These are phyloP conservation scores for Fusarium longipes DNA, from an alignment of 2,329 filamentous ascomycete species.

Conservation along the genomic window DNA sequence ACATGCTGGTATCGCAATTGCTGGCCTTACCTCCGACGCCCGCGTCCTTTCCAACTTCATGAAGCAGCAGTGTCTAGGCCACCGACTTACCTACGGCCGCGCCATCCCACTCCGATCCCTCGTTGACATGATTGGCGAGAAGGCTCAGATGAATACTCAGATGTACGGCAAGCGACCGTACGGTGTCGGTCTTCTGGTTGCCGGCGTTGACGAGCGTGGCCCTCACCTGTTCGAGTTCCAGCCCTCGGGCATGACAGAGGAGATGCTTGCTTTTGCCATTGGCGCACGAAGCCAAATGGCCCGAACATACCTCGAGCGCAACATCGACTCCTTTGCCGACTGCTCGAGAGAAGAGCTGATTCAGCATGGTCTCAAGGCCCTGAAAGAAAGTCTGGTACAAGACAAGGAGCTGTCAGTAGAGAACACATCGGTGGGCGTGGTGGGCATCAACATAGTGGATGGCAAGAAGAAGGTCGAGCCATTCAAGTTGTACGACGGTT, in stretches of 20 bases:
- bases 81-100: conserved; percentile 94
- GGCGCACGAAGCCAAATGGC: conserved; percentile 98
- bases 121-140: conserved; percentile 91
- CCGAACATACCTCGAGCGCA: conserved; percentile 92
- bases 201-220: conserved; percentile 92
- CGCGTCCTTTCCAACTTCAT: conserved; percentile 99
- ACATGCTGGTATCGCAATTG: conserved; percentile 94
- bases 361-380: conserved; percentile 86
- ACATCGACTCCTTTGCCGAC: conserved; percentile 84
- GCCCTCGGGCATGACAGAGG: conserved; percentile 93
- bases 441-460: conserved; percentile 67
- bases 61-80: conserved; percentile 98
- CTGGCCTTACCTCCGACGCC: conserved; percentile 95
- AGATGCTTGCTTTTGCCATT: conserved; percentile 97
- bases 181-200: conserved; percentile 91
- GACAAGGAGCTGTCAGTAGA: conserved; percentile 98
- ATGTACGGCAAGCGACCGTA: conserved; percentile 97
- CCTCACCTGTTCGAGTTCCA: conserved; percentile 99
- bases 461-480: conserved; percentile 73
- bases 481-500: conserved; percentile 91
- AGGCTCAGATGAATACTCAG: conserved; percentile 97
- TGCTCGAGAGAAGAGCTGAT: conserved; percentile 87
- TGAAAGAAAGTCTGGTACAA: conserved; percentile 96
- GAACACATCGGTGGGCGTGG: conserved; percentile 92
- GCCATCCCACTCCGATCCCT: conserved; percentile 91